Evolutionary conservation across 2,329 filamentous ascomycete genomes (phyloP).

Genomic region (Penicillium sp.): DNA sequence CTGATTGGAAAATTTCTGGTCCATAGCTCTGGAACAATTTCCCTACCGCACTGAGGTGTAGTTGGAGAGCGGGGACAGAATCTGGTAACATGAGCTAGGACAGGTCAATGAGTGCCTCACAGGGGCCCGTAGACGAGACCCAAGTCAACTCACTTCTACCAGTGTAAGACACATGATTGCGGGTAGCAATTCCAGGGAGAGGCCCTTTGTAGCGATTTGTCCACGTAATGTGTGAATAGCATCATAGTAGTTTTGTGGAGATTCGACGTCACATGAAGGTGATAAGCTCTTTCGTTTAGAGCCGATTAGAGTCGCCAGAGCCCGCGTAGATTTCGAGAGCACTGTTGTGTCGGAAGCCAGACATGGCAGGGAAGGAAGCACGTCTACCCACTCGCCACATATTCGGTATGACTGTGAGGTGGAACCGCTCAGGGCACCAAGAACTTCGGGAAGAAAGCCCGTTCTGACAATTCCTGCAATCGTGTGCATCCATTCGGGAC

Average conservation of each 20-base stretch:
- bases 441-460: not conserved
- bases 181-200: slow-evolving; percentile 21
- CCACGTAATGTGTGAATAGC: slow-evolving; percentile 20
- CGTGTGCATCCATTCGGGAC: not conserved
- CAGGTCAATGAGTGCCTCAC: too few relatives aligned
- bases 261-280: not conserved
- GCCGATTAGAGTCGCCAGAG: slow-evolving; percentile 24
- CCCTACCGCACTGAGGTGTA: slow-evolving; percentile 34
- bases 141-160: slow-evolving; percentile 18
- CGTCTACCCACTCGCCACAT: slow-evolving; percentile 40
- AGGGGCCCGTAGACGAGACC: not conserved
- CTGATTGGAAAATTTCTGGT: slow-evolving; percentile 28
- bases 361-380: slow-evolving; percentile 20
- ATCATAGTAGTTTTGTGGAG: not conserved
- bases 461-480: not conserved
- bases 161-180: slow-evolving; percentile 34
- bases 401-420: slow-evolving; percentile 20
- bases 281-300: not conserved
- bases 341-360: slow-evolving; percentile 8
- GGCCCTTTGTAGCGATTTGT: slow-evolving; percentile 6
- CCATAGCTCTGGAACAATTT: slow-evolving; percentile 29
- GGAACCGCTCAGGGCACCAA: too few relatives aligned
- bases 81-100: slow-evolving; percentile 31
- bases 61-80: slow-evolving; percentile 16
- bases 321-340: slow-evolving; percentile 28